phyloP scores from a whole-genome alignment of 805 yeast species.

The Clavispora carvajalis region DNA sequence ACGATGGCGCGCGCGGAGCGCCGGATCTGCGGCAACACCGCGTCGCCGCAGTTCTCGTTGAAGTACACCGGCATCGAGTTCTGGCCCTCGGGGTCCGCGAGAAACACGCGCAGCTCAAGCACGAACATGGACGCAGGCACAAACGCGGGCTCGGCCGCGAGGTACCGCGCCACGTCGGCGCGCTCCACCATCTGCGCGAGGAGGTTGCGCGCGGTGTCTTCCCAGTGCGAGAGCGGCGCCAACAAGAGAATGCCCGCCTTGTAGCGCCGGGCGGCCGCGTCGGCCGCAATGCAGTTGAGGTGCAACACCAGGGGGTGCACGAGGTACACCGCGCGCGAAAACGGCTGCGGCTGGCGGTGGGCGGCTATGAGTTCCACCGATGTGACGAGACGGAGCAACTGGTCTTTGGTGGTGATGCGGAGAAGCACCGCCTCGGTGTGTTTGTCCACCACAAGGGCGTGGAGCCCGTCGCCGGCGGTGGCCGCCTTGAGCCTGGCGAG shows the following conservation, averaged over 20 bases:
- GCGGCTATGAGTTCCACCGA: conserved; percentile 63
- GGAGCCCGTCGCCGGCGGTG: conserved; percentile 26
- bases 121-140: conserved; percentile 48
- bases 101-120: conserved; percentile 63
- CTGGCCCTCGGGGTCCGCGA: conserved; percentile 48
- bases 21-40: conserved; percentile 54
- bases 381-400: conserved; percentile 49
- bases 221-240: conserved; percentile 45
- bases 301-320: conserved; percentile 65
- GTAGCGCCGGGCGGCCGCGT: conserved; percentile 68
- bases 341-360: conserved; percentile 53
- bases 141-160: conserved; percentile 26
- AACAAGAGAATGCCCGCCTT: conserved; percentile 68
- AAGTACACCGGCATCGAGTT: conserved; percentile 70
- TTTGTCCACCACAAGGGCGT: conserved; percentile 50
- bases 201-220: conserved; percentile 14
- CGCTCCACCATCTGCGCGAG: conserved; percentile 15
- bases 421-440: conserved; percentile 45
- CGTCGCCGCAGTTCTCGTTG: conserved; percentile 56
- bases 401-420: conserved; percentile 44
- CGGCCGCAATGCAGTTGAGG: conserved; percentile 73
- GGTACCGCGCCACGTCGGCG: conserved; percentile 23
- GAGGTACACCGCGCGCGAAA: conserved; percentile 76
- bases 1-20: conserved; percentile 62
- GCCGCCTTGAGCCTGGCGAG: conserved; percentile 29